Evolutionary conservation across 768 basidiomycete species (phyloP).

Genomic region (Podaxis carcinomalis): DNA sequence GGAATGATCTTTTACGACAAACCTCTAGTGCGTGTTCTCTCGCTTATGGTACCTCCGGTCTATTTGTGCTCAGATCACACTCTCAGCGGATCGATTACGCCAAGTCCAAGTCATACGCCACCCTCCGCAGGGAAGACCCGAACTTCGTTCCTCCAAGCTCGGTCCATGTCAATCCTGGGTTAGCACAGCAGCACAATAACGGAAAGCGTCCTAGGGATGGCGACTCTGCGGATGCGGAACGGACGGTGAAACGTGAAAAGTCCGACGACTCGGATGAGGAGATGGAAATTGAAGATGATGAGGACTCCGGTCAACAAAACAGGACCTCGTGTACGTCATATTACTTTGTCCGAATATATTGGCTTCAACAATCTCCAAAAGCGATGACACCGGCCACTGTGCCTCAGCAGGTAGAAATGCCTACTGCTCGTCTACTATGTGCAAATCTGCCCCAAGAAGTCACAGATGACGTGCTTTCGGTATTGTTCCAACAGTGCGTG

Average conservation of each 20-base stretch:
- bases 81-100: slow-evolving; percentile 87
- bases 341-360: slow-evolving; percentile 20
- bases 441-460: slow-evolving; percentile 91
- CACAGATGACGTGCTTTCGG: slow-evolving; percentile 78
- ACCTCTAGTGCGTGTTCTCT: slow-evolving; percentile 64
- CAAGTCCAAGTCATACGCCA: slow-evolving; percentile 85
- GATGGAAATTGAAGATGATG: slow-evolving; percentile 94
- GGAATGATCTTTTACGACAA: slow-evolving; percentile 94
- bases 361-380: slow-evolving; percentile 32
- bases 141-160: slow-evolving; percentile 73
- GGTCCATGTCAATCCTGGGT: slow-evolving; percentile 49
- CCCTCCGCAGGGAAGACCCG: slow-evolving; percentile 72
- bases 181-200: slow-evolving; percentile 28
- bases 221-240: slow-evolving; percentile 47
- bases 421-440: slow-evolving; percentile 63
- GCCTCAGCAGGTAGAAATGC: slow-evolving; percentile 48
- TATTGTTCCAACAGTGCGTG: slow-evolving; percentile 89
- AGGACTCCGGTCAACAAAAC: slow-evolving; percentile 55
- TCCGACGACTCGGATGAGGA: slow-evolving; percentile 63
- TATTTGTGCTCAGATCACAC: slow-evolving; percentile 6
- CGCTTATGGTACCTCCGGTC: slow-evolving; percentile 6
- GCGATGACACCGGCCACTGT: slow-evolving; percentile 32
- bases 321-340: slow-evolving; percentile 44
- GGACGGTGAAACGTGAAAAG: slow-evolving; percentile 66
- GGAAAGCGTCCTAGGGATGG: slow-evolving; percentile 70